These are phyloP conservation scores for Alternaria rosae DNA, from an alignment of 2,329 filamentous ascomycete species.

Conservation along the genomic window DNA sequence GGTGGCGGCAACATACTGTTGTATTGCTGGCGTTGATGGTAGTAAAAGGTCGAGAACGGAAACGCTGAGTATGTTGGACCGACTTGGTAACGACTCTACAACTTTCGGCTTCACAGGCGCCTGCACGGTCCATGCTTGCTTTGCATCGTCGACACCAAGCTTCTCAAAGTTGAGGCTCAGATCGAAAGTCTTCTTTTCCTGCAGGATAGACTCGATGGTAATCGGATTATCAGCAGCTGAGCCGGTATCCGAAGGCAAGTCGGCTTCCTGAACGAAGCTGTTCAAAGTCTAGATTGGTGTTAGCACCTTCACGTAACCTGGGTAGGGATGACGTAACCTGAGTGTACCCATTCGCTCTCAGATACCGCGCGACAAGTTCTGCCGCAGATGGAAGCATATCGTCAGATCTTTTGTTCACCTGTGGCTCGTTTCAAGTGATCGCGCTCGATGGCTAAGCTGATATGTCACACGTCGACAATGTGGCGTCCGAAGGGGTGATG, in stretches of 20 bases:
- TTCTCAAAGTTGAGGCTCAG: conserved; percentile 64
- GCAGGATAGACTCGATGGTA: conserved; percentile 66
- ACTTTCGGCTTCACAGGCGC: conserved; percentile 57
- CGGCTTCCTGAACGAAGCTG: conserved; percentile 65
- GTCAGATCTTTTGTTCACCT: too few relatives aligned
- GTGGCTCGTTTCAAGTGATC: neutral
- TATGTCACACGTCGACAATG: neutral
- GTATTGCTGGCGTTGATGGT: conserved; percentile 15
- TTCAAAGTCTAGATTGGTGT: conserved; percentile 58
- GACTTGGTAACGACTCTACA: conserved; percentile 54
- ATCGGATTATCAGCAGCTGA: conserved; percentile 52
- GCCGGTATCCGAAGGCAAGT: conserved; percentile 60
- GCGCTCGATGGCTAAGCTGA: neutral
- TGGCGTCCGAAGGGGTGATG: neutral
- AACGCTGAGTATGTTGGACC: conserved; percentile 62
- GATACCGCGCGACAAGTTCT: conserved; percentile 53
- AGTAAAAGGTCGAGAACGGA: conserved; percentile 52
- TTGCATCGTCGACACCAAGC: conserved; percentile 55
- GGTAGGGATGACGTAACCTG: conserved; percentile 42
- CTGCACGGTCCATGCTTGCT: conserved; percentile 54
- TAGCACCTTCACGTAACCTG: conserved; percentile 2
- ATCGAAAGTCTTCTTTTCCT: conserved; percentile 68
- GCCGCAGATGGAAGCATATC: conserved; percentile 49
- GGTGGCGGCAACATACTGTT: conserved; percentile 43
- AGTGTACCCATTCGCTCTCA: conserved; percentile 50